phyloP scores from a whole-genome alignment of 2,329 filamentous ascomycete species.

The Aspergillus novofumigatus region DNA sequence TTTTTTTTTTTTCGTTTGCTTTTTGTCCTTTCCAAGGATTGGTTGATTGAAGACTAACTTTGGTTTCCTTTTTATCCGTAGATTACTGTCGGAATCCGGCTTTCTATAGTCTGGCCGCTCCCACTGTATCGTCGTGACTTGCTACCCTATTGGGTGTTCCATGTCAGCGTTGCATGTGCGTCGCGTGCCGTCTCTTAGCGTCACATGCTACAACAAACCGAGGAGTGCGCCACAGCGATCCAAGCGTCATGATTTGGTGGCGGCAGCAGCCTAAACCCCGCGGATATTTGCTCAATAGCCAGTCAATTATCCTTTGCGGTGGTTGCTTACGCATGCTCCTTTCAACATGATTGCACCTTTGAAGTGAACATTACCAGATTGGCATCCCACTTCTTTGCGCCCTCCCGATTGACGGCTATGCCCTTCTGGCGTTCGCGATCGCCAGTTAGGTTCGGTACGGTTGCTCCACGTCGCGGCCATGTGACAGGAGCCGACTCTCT shows the following conservation, averaged over 20 bases:
- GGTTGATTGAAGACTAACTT: constrained; percentile 30
- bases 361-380: not conserved
- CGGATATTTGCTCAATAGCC: not conserved
- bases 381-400: not conserved
- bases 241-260: not conserved
- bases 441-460: not conserved
- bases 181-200: constrained; percentile 4
- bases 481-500: not conserved
- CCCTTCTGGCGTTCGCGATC: not conserved
- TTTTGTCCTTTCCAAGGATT: constrained; percentile 15
- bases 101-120: constrained; percentile 37
- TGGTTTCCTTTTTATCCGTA: constrained; percentile 29
- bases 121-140: constrained; percentile 4
- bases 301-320: not conserved
- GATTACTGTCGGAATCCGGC: constrained; percentile 46
- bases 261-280: not conserved
- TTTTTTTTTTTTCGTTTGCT: constrained; percentile 18
- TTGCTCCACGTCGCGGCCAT: not conserved
- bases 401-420: not conserved
- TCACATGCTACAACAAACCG: constrained; percentile 9
- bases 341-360: not conserved
- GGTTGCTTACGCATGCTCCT: not conserved
- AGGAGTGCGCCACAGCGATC: not conserved
- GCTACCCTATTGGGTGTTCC: constrained; percentile 8
- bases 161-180: constrained; percentile 9